Evolutionary conservation across 345 rosid species (phyloP).

Genomic region (Alliaria petiolata): DNA sequence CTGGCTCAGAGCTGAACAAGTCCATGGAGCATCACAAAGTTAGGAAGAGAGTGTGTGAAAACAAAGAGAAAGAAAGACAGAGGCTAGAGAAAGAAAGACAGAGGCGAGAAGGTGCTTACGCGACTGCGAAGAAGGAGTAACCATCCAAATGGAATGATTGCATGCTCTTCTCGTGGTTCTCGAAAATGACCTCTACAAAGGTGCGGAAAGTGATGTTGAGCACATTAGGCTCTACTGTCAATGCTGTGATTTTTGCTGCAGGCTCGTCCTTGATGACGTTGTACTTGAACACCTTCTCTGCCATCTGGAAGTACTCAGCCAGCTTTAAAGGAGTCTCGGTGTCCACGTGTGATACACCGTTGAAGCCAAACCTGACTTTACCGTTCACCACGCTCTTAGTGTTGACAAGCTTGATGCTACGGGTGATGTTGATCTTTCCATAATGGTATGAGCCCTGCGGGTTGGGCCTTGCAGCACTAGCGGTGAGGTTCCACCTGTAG

Average conservation of each 20-base stretch:
- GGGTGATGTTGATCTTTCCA: conserved; percentile 57
- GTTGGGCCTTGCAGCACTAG: conserved; percentile 69
- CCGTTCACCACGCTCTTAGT: conserved; percentile 31
- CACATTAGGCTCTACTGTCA: conserved; percentile 43
- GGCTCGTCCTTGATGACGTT: conserved; percentile 42
- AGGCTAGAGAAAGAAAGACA: too few relatives aligned
- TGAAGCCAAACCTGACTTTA: conserved; percentile 52
- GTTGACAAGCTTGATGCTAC: conserved; percentile 54
- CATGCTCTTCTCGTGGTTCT: conserved; percentile 61
- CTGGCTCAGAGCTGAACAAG: conserved; percentile 50
- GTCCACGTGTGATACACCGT: conserved; percentile 54
- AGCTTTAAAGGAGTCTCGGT: conserved; percentile 54
- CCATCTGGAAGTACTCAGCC: conserved; percentile 48
- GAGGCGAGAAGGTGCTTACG: conserved; percentile 37
- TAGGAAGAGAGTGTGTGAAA: not conserved
- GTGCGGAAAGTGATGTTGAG: conserved; percentile 57
- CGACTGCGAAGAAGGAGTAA: conserved; percentile 72
- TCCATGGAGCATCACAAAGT: not conserved
- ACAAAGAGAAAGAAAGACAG: not conserved
- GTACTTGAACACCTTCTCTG: conserved; percentile 55
- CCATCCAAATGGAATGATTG: conserved; percentile 68
- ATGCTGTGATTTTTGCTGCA: conserved; percentile 3
- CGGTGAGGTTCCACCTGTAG: conserved; percentile 67
- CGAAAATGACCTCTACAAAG: conserved; percentile 67
- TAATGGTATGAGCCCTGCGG: conserved; percentile 75